phyloP scores from a whole-genome alignment of 2,329 filamentous ascomycete genomes.

The Neobulgaria alba region DNA sequence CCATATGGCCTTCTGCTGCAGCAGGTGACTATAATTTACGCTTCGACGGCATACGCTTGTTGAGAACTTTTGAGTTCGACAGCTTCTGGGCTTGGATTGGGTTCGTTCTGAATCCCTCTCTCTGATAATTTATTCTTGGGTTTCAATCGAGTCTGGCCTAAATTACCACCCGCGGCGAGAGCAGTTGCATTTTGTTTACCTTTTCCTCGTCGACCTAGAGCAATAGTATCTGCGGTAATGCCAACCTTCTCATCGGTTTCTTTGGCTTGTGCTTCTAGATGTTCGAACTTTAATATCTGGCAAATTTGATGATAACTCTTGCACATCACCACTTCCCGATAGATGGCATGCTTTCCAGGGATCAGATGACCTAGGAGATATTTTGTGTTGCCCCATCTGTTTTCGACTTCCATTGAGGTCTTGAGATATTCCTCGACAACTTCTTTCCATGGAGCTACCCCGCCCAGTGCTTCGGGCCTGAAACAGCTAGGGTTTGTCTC shows the following conservation, averaged over 20 bases:
- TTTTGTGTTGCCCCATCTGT: constrained; percentile 88
- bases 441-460: constrained; percentile 64
- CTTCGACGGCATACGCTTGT: no score
- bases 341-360: constrained; percentile 63
- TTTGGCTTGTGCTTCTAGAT: constrained; percentile 54
- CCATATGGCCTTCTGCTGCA: no score
- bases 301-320: constrained; percentile 68
- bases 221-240: constrained; percentile 16
- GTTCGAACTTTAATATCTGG: constrained; percentile 53
- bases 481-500: constrained; percentile 91
- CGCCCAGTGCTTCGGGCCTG: constrained; percentile 58
- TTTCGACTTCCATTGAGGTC: constrained; percentile 66
- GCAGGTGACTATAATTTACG: no score
- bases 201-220: constrained; percentile 13
- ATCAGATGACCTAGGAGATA: constrained; percentile 80
- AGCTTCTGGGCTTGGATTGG: background rate
- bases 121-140: constrained; percentile 18
- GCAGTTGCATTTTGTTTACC: constrained; percentile 29
- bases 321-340: constrained; percentile 50
- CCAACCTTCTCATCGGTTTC: constrained; percentile 45
- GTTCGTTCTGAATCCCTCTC: constrained; percentile 10
- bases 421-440: constrained; percentile 70
- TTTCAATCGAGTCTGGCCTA: constrained; percentile 30
- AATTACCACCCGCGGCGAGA: constrained; percentile 40
- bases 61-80: background rate